Base-by-base conservation (phyloP, 1,139 yeast genomes). In the Pichia sp. region DNA sequence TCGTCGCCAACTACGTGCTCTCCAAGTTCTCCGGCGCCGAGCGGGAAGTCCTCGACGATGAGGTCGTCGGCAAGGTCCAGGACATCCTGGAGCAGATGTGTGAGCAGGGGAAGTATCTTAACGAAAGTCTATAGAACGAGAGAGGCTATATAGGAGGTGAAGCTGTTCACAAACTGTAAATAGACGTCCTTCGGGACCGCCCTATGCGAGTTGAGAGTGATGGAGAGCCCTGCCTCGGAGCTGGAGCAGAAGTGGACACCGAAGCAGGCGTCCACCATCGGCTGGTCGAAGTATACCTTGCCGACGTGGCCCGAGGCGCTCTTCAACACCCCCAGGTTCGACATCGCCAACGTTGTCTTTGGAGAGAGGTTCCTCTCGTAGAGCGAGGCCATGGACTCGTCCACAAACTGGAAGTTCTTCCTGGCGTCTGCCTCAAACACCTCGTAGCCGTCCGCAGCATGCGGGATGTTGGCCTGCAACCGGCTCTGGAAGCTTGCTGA, bases 1-100 rank as follows among this genome's bases (percentile, higher is more conserved):
- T 67, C 5, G 87, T 87, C 1, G 77, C 85, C 0, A 75, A 79
- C 23, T 85, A 83, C 64, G 97, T 90, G 1, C 70, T 89, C 44
- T 67, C 77, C 16, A 74, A 71, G 59, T 80, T 80, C 67, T 70
- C 68, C 26, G 65, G 62, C 0, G 65, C 70, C 0, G 84, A 79
- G 58, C 50, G 66, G 36, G 71, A 71, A 7, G 59, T 62, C 0
- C 55, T 79, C 3, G 70, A 72, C 45, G 66, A 59, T 19, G 70
- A 67, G 3, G 76, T 75, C 1, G 65, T 78, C 54, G 80, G 79
- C 0, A 67, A 70, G 54, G 72, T 79, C 5, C 68, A 66, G 16
- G 61, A 59, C 2, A 62, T 72, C n/a, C 60, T 81, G 43, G 72
- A 71, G 41, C 71, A 72, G 45, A 70, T 79, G 67, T 49, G 57